Percentiles rank a stretch among this genome's conserved stretches.
These are phyloP conservation scores for Wallacemonas sp. DNA, from an alignment of 208 protist species.

Conservation along the genomic window DNA sequence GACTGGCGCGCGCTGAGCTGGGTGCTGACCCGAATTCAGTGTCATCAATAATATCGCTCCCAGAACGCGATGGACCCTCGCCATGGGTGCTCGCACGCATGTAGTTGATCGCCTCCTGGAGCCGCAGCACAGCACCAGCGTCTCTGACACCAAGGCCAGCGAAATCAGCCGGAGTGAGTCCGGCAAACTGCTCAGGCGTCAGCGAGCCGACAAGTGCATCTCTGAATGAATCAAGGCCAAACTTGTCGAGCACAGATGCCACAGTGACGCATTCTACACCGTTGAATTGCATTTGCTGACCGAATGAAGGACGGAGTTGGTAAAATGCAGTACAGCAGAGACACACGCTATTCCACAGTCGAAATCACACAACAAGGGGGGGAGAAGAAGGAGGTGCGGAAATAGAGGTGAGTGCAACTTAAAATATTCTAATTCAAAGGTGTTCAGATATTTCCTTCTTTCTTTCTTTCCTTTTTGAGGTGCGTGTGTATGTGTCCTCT, in stretches of 20 bases:
- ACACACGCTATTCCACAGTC: too few species aligned
- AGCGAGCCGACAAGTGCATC: constrained; percentile 10
- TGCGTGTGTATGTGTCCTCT: too few species aligned
- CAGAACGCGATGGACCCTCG: constrained; percentile 23
- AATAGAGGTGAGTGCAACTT: too few species aligned
- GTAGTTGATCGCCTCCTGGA: constrained; percentile 37
- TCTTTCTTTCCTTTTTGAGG: too few species aligned
- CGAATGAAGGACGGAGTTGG: neutral
- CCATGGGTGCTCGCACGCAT: neutral
- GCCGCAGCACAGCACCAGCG: constrained; percentile 29
- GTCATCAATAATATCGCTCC: constrained; percentile 39
- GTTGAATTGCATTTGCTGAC: neutral
- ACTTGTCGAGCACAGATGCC: constrained; percentile 2
- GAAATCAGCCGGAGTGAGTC: constrained; percentile 33
- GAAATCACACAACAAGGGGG: too few species aligned
- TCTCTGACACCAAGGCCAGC: constrained; percentile 33
- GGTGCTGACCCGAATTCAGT: constrained; percentile 1
- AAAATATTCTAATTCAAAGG: too few species aligned
- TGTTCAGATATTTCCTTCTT: too few species aligned
- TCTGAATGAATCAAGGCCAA: constrained; percentile 5
- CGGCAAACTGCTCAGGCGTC: constrained; percentile 26
- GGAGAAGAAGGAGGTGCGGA: too few species aligned
- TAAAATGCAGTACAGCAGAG: neutral
- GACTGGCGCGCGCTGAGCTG: constrained; percentile 14
- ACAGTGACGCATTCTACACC: neutral